Conservation (phyloP, 2,329 filamentous ascomycete genomes). For the Penicillium oxalicum region DNA sequence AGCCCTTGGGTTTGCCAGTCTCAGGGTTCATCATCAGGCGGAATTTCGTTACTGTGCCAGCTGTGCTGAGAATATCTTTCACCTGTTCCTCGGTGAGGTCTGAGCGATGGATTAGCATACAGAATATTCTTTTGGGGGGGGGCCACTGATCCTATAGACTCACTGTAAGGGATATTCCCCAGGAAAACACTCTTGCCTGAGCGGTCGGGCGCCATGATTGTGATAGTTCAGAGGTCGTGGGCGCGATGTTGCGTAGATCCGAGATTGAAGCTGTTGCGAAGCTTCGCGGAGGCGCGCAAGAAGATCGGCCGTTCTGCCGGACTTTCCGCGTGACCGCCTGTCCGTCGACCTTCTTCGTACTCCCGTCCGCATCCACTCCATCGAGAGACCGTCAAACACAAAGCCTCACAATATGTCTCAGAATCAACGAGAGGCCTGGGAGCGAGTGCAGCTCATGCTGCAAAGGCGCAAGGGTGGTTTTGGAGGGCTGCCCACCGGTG, state of each 20-base stretch:
- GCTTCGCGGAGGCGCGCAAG: slow-evolving; percentile 4
- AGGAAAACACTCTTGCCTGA: slow-evolving; percentile 44
- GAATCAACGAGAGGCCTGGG: slow-evolving; percentile 62
- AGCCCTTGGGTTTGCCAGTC: slow-evolving; percentile 89
- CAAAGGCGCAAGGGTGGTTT: slow-evolving; percentile 45
- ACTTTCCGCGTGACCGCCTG: slow-evolving; percentile 23
- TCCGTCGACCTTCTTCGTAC: slow-evolving; percentile 21
- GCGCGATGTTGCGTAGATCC: not conserved
- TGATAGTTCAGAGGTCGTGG: slow-evolving; percentile 3
- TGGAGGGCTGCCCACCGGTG: slow-evolving; percentile 47
- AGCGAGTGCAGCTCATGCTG: slow-evolving; percentile 58
- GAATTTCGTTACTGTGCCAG: slow-evolving; percentile 86
- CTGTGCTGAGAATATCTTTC: slow-evolving; percentile 83
- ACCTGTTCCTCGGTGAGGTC: slow-evolving; percentile 95
- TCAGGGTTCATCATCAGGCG: slow-evolving; percentile 92
- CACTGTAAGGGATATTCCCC: slow-evolving; percentile 62
- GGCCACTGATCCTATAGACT: slow-evolving; percentile 36
- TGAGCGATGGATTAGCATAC: slow-evolving; percentile 37
- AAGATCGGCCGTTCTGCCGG: slow-evolving; percentile 20
- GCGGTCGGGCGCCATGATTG: slow-evolving; percentile 41
- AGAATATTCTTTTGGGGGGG: not conserved
- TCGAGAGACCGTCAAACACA: slow-evolving; percentile 10
- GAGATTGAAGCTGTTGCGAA: slow-evolving; percentile 4
- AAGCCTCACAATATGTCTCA: slow-evolving; percentile 37
- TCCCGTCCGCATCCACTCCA: slow-evolving; percentile 20